Conservation (phyloP, 169 alveolate species). For the Plasmodium falciparum region DNA sequence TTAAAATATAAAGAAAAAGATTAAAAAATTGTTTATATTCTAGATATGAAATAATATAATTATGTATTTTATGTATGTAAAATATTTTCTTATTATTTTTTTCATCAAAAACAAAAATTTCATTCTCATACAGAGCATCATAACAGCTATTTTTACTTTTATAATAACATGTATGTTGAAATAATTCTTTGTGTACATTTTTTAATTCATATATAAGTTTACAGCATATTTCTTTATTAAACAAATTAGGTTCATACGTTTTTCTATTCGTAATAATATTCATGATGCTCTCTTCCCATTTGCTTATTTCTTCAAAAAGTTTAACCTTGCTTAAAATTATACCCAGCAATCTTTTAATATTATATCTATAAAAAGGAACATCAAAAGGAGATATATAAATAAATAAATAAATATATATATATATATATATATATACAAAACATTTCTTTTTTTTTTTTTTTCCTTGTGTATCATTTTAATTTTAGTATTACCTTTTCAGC, state of each 20-base stretch:
- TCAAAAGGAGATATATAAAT: too few species aligned
- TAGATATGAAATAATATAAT: slow-evolving; percentile 58
- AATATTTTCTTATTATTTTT: slow-evolving; percentile 29
- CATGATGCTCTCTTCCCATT: slow-evolving; percentile 25
- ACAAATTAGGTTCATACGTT: slow-evolving; percentile 12
- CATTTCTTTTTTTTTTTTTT: too few species aligned
- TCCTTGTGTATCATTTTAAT: too few species aligned
- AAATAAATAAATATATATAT: too few species aligned
- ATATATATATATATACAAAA: too few species aligned
- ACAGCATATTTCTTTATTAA: slow-evolving; percentile 11
- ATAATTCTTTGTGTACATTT: slow-evolving; percentile 72
- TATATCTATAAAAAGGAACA: slow-evolving; percentile 29
- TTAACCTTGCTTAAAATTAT: slow-evolving; percentile 65
- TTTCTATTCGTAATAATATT: slow-evolving; percentile 28
- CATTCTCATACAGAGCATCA: slow-evolving; percentile 60
- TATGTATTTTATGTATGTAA: slow-evolving; percentile 66
- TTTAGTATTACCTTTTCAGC: slow-evolving; percentile 38
- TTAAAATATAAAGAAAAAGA: slow-evolving; percentile 62
- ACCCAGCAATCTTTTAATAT: slow-evolving; percentile 67
- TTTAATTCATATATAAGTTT: slow-evolving; percentile 47
- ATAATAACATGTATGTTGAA: slow-evolving; percentile 59
- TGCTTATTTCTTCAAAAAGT: slow-evolving; percentile 31
- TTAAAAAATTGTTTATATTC: slow-evolving; percentile 54
- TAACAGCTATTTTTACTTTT: slow-evolving; percentile 77
- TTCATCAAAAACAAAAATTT: slow-evolving; percentile 61